These are phyloP conservation scores for Parmales sp. DNA, from an alignment of 108 stramenopile species.

Conservation along the genomic window DNA sequence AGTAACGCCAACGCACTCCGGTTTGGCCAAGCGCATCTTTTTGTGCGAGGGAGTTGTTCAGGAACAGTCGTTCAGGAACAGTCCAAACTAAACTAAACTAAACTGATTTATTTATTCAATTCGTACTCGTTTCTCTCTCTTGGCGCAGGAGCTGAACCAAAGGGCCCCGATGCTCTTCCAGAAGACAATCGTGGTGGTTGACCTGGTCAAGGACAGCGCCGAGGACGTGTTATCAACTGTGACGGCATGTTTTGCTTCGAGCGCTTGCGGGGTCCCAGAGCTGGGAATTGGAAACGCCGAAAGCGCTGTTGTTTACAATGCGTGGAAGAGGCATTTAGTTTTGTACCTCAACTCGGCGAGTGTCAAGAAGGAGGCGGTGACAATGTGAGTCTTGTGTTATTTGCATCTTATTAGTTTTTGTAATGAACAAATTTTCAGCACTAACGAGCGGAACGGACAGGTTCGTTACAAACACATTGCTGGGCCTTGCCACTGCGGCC, in stretches of 20 bases:
- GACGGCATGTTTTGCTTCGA: neutral
- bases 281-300: slow-evolving; percentile 9
- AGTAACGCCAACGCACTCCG: no score
- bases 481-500: neutral
- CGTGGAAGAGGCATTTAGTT: slow-evolving; percentile 7
- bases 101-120: no score
- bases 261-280: neutral
- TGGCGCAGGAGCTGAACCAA: neutral
- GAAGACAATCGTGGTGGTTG: slow-evolving; percentile 6
- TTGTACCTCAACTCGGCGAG: neutral
- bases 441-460: neutral
- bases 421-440: no score
- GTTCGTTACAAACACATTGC: neutral
- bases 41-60: no score
- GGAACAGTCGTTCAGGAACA: no score
- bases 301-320: slow-evolving; percentile 3
- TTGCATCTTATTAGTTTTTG: no score
- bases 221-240: slow-evolving; percentile 1
- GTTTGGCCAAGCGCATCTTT: no score
- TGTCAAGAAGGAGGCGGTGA: neutral
- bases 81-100: no score
- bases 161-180: slow-evolving; percentile 6
- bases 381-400: no score
- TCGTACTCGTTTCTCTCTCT: no score
- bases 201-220: neutral